phyloP scores from a whole-genome alignment of 1,284 basidiomycete genomes.

The Schizophyllum commune region DNA sequence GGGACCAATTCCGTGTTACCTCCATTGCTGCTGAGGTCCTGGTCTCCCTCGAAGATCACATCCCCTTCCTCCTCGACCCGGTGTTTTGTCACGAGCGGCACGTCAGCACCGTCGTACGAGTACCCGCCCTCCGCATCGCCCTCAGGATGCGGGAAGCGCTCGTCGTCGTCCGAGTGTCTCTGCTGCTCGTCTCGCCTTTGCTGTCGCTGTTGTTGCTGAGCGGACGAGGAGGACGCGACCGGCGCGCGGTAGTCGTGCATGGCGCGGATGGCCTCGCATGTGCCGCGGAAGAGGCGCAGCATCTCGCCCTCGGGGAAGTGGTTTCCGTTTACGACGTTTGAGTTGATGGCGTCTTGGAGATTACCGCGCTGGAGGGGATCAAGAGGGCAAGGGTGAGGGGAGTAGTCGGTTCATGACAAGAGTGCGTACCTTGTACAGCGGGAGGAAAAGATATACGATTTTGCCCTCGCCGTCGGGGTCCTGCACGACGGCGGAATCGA shows the following conservation, averaged over 20 bases:
- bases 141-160: conserved; percentile 63
- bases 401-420: neutral
- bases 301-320: conserved; percentile 87
- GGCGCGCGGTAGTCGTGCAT: conserved; percentile 82
- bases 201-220: conserved; percentile 17
- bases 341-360: conserved; percentile 91
- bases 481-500: conserved; percentile 92
- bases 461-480: conserved; percentile 90
- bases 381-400: conserved; percentile 7
- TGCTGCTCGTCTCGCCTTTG: conserved; percentile 15
- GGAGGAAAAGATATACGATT: conserved; percentile 90
- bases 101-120: conserved; percentile 51
- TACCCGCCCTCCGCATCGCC: conserved; percentile 65
- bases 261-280: conserved; percentile 87
- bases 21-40: conserved; percentile 40
- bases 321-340: conserved; percentile 76
- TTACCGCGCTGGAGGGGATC: conserved; percentile 66
- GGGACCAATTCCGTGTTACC: conserved; percentile 55
- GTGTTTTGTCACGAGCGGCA: conserved; percentile 43
- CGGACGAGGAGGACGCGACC: conserved; percentile 20
- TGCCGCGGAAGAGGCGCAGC: conserved; percentile 85
- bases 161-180: conserved; percentile 45
- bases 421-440: conserved; percentile 66
- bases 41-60: conserved; percentile 72
- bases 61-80: conserved; percentile 45